Evolutionary conservation across 2,329 filamentous ascomycete species (phyloP).

Genomic region (Cladosporium sp.): DNA sequence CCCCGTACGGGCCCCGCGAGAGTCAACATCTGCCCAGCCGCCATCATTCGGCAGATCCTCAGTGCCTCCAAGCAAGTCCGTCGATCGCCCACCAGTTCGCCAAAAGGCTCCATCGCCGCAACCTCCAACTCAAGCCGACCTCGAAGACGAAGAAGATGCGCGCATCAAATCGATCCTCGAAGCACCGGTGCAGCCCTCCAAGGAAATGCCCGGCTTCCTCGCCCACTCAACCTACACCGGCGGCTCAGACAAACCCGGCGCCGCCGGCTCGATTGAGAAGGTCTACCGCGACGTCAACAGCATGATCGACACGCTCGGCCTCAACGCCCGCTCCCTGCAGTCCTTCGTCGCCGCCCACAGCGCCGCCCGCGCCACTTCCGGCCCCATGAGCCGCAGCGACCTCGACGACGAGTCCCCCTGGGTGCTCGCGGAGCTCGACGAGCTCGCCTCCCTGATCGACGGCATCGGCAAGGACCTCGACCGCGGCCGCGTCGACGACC

Average conservation of each 20-base stretch:
- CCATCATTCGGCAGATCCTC: conserved; percentile 20
- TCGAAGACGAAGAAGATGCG: conserved; percentile 65
- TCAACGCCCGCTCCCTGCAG: conserved; percentile 66
- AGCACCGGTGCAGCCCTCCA: conserved; percentile 55
- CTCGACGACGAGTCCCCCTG: conserved; percentile 55
- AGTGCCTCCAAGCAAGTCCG: conserved; percentile 28
- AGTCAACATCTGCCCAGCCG: conserved; percentile 1
- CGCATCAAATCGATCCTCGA: conserved; percentile 57
- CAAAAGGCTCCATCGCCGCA: conserved; percentile 24
- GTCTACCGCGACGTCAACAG: conserved; percentile 76
- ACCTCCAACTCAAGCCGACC: conserved; percentile 37
- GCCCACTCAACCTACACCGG: conserved; percentile 45
- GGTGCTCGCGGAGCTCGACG: conserved; percentile 68
- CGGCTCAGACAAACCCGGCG: conserved; percentile 34
- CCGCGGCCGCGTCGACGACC: conserved; percentile 60
- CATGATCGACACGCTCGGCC: conserved; percentile 88
- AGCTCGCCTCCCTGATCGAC: conserved; percentile 47
- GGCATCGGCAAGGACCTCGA: conserved; percentile 61
- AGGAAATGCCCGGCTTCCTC: conserved; percentile 61
- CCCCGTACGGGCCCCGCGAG: conserved; percentile 54
- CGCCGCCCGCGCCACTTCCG: conserved; percentile 40
- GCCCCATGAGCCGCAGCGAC: conserved; percentile 46
- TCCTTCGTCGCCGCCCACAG: conserved; percentile 62
- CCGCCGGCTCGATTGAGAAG: conserved; percentile 44
- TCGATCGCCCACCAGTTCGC: conserved; percentile 28